Percentiles rank a stretch among this genome's conserved stretches.
phyloP scores from a whole-genome alignment of 176 grass and related monocot species.

The Oryza rufipogon region DNA sequence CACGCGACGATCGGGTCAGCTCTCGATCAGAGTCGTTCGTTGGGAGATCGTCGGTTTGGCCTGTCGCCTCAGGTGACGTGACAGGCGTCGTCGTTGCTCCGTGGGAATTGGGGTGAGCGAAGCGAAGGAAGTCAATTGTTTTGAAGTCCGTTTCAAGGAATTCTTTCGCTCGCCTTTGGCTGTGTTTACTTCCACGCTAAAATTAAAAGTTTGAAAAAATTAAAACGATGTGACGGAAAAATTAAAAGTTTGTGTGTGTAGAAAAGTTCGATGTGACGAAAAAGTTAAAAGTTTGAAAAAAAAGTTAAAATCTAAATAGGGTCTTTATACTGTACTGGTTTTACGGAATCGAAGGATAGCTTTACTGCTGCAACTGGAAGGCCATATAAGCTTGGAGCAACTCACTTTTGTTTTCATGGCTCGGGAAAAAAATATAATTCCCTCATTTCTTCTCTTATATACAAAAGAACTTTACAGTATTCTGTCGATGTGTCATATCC shows the following conservation, averaged over 20 bases:
- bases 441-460: background rate
- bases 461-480: too few relatives aligned
- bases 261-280: too few relatives aligned
- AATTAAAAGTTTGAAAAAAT: too few relatives aligned
- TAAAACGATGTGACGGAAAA: too few relatives aligned
- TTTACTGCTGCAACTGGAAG: background rate
- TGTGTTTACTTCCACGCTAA: too few relatives aligned
- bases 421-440: background rate
- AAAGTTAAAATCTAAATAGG: too few relatives aligned
- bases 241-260: too few relatives aligned
- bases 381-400: background rate
- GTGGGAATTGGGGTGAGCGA: background rate
- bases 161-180: background rate
- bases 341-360: background rate
- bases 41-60: background rate
- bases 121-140: slow-evolving; percentile 15
- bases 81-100: background rate
- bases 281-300: too few relatives aligned
- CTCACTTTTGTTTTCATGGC: background rate
- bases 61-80: slow-evolving; percentile 17
- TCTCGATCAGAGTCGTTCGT: background rate
- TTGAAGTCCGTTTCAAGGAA: background rate
- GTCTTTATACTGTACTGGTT: background rate
- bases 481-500: too few relatives aligned
- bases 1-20: background rate